Percentiles rank a stretch among this genome's conserved stretches.
phyloP scores from a whole-genome alignment of 176 grass and related monocot species.

The Phyllostachys edulis region DNA sequence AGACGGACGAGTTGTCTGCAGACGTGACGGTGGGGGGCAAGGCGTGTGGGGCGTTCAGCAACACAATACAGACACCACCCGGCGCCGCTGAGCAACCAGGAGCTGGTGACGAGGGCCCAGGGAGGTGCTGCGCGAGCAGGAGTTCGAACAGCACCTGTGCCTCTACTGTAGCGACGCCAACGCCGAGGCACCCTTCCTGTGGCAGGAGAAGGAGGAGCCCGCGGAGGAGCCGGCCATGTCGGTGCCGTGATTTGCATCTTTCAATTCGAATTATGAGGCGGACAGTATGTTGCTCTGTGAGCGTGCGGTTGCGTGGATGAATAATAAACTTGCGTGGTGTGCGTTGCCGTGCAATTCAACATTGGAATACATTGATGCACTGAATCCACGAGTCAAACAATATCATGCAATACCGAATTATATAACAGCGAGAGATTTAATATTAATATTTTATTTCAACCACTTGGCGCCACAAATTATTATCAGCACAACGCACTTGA shows the following conservation, averaged over 20 bases:
- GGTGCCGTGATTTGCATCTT: neutral
- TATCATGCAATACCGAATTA: neutral
- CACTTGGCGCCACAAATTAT: neutral
- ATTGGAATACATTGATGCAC: too few relatives aligned
- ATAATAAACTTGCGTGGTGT: too few relatives aligned
- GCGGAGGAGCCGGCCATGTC: neutral
- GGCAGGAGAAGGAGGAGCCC: neutral
- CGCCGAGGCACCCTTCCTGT: conserved; percentile 53
- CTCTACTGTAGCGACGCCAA: conserved; percentile 74
- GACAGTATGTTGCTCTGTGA: neutral
- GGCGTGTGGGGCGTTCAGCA: conserved; percentile 72
- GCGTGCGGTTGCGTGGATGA: neutral
- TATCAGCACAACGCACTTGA: neutral
- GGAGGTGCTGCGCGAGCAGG: conserved; percentile 30
- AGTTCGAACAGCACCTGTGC: conserved; percentile 64
- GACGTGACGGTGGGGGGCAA: conserved; percentile 48
- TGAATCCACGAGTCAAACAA: too few relatives aligned
- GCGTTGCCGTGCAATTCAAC: too few relatives aligned
- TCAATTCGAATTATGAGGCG: too few relatives aligned
- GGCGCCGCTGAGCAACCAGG: conserved; percentile 52
- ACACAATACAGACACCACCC: conserved; percentile 47
- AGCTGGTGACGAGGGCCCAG: conserved; percentile 50
- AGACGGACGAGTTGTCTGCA: conserved; percentile 65
- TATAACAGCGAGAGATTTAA: neutral
- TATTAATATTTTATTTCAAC: neutral